phyloP scores from a whole-genome alignment of 2,329 filamentous ascomycete species.

The Nakataea oryzae region DNA sequence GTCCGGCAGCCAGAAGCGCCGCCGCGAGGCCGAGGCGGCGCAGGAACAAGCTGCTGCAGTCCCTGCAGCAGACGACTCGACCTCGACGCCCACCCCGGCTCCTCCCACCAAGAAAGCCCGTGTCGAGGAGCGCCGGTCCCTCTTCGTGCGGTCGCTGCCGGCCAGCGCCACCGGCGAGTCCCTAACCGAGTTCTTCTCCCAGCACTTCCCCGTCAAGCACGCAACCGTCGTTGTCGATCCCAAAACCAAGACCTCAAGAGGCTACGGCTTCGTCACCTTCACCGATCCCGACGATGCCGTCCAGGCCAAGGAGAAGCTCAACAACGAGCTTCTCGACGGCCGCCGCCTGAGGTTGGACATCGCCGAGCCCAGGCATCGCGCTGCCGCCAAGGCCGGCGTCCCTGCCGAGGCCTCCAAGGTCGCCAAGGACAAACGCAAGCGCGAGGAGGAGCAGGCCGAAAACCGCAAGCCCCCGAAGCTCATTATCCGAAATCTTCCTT shows the following conservation, averaged over 20 bases:
- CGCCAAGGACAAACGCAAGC: constrained; percentile 36
- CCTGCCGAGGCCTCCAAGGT: constrained; percentile 23
- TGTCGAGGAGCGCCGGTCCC: constrained; percentile 54
- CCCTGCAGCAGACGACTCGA: neutral
- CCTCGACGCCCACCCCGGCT: constrained; percentile 11
- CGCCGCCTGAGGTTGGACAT: constrained; percentile 78
- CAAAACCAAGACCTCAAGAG: constrained; percentile 75
- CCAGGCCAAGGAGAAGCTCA: constrained; percentile 69
- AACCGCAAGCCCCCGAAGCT: constrained; percentile 58
- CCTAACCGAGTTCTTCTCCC: constrained; percentile 82
- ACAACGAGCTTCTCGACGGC: constrained; percentile 68
- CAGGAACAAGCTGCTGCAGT: constrained; percentile 11
- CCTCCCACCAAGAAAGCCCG: constrained; percentile 43
- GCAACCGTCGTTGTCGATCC: constrained; percentile 85
- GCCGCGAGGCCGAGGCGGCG: constrained; percentile 22
- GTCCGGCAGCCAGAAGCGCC: constrained; percentile 20
- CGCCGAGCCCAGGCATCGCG: constrained; percentile 73
- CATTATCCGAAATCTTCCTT: constrained; percentile 89
- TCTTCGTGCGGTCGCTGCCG: constrained; percentile 87
- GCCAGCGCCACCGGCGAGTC: constrained; percentile 67
- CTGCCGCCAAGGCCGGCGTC: constrained; percentile 29
- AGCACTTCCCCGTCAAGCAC: constrained; percentile 91
- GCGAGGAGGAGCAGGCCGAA: constrained; percentile 49
- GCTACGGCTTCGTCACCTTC: constrained; percentile 95
- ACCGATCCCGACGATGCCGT: constrained; percentile 85